Percentiles rank a stretch among this genome's conserved stretches.
Evolutionary conservation across 2,329 filamentous ascomycete genomes (phyloP).

Genomic region (Myriosclerotinia curreyana): DNA sequence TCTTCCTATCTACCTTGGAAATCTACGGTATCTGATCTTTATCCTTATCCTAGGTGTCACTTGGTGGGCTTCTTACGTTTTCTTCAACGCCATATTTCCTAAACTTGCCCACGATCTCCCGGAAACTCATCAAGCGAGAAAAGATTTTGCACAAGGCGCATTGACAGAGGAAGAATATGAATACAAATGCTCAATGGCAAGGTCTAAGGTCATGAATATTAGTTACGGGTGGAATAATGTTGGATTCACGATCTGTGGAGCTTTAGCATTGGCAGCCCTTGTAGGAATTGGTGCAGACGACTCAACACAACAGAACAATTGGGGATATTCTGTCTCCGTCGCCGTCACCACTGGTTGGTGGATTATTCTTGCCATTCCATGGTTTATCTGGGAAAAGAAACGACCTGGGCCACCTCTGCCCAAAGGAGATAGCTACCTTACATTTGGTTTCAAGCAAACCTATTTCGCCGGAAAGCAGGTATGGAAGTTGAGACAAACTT

Average conservation of each 20-base stretch:
- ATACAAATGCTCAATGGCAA: slow-evolving; percentile 34
- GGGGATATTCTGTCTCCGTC: slow-evolving; percentile 37
- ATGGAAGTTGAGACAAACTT: slow-evolving; percentile 37
- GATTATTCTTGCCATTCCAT: slow-evolving; percentile 37
- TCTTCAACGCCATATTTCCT: slow-evolving; percentile 39
- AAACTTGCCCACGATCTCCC: slow-evolving; percentile 38
- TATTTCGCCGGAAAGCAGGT: slow-evolving; percentile 35
- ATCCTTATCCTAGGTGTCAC: slow-evolving; percentile 33
- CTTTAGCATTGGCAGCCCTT: slow-evolving; percentile 35
- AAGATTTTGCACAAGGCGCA: slow-evolving; percentile 29
- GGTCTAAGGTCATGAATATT: slow-evolving; percentile 39
- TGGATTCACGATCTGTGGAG: slow-evolving; percentile 35
- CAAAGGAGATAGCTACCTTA: slow-evolving; percentile 34
- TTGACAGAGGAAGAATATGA: slow-evolving; percentile 35
- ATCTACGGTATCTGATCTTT: neutral
- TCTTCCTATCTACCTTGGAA: neutral
- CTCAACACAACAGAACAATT: slow-evolving; percentile 34
- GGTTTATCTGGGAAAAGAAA: slow-evolving; percentile 39
- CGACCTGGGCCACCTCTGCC: slow-evolving; percentile 37
- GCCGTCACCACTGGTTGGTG: slow-evolving; percentile 38
- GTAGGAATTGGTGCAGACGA: slow-evolving; percentile 34
- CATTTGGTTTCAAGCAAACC: slow-evolving; percentile 37
- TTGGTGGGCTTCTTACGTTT: slow-evolving; percentile 39
- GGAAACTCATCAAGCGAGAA: slow-evolving; percentile 32
- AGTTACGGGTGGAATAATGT: slow-evolving; percentile 38